Conservation (phyloP, 176 grass and related monocot species). For the Phragmites australis region DNA sequence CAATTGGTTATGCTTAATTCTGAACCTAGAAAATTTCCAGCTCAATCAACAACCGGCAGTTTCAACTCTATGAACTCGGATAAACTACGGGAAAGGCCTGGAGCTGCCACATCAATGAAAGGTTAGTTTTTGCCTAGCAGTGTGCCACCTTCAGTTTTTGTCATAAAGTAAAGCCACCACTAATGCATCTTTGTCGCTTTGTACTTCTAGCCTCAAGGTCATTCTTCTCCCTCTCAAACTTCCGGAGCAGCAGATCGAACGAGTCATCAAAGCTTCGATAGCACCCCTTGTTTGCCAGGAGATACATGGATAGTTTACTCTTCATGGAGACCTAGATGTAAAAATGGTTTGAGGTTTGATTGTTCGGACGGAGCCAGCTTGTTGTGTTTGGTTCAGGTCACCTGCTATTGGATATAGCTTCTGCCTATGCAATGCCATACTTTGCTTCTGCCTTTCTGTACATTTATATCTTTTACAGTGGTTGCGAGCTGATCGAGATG, state of each 20-base stretch:
- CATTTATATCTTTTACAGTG: constrained; percentile 28
- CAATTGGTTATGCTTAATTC: not conserved
- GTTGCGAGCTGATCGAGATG: constrained; percentile 31
- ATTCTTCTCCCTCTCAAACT: constrained; percentile 98
- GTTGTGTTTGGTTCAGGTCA: constrained; percentile 42
- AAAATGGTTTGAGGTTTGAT: constrained; percentile 61
- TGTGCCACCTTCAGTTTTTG: not conserved
- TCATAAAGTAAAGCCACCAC: not conserved
- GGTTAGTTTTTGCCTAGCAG: constrained; percentile 39
- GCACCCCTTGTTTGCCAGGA: constrained; percentile 24
- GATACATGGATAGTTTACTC: constrained; percentile 27
- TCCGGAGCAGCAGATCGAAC: constrained; percentile 94
- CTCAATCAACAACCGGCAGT: constrained; percentile 60
- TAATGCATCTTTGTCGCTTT: constrained; percentile 25
- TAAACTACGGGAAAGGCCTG: constrained; percentile 61
- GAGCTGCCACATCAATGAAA: constrained; percentile 63
- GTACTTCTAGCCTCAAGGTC: constrained; percentile 75
- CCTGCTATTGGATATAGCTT: constrained; percentile 35
- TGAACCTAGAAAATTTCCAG: constrained; percentile 36
- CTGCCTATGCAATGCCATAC: constrained; percentile 18
- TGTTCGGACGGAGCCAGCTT: constrained; percentile 49
- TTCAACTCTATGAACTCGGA: constrained; percentile 52
- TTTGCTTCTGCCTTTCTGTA: constrained; percentile 25
- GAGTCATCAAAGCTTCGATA: constrained; percentile 86
- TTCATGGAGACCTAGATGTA: constrained; percentile 40